Evolutionary conservation across 2,329 filamentous ascomycete species (phyloP), one percentile per base, ranked within the genome.

Genomic region (Penicillium sp.): DNA sequence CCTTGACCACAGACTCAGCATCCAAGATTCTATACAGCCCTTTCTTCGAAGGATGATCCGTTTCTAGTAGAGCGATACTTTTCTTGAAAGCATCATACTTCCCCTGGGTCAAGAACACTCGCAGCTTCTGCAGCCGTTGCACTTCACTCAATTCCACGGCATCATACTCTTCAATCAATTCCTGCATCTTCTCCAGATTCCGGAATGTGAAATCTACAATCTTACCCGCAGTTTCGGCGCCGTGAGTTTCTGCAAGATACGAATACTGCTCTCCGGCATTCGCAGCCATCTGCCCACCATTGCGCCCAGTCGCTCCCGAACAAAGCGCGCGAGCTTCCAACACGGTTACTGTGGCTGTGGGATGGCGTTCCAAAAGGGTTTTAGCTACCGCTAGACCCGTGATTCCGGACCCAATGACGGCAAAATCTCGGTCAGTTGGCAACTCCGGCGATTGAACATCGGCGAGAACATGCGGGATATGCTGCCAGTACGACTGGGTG

Each of bases 131-230:
- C 14, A 68, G 39, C 14, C 43, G 46, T 45, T 66, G 61, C 57
- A 63, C 47, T 36, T 68, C 63, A n/a, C 59, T 63, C 14, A 49
- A 43, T 11, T 64, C 62, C 5, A 57, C 60, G 16, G 67, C 65
- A 59, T 74, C 60, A 43, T 59, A 75, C 36, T 67, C 66, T 36
- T 70, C 58, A 8, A 72, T 65, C 7, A 76, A 45, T n/a, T 67
- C 63, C 50, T 70, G 70, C 59, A 77, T 70, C 29, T 67, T 68
- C 6, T 67, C 52, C 30, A 77, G 51, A 53, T 77, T 73, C 16
- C 62, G 53, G 26, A 70, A 63, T 23, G 75, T 75, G 45, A 77
- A 76, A n/a, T 57, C 62, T 2, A 69, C 70, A 50, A 77, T 65
- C 43, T 73, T 69, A 29, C 66, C 63, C 0, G 70, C 76, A 13